Base-by-base conservation (phyloP, 2,329 filamentous ascomycete genomes). In the Emericellopsis cladophorae region DNA sequence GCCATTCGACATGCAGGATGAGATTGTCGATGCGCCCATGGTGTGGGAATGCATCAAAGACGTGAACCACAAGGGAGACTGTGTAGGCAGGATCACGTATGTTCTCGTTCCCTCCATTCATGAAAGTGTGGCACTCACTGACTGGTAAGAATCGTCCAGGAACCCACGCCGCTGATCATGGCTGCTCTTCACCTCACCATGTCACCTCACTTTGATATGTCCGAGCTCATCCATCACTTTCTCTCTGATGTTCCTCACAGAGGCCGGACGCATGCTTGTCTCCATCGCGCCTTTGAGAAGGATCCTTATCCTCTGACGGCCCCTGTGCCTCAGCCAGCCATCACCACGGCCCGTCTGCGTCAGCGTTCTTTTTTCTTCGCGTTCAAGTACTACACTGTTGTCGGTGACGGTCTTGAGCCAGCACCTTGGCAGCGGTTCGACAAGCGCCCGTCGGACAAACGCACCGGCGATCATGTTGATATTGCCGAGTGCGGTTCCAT, bases 331-430 rank as follows among this genome's bases (percentile, higher is more conserved):
- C 12, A 39, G 26, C 23, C 37, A 2, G 2, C 44, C 48, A 1
- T 16, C 44, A 2, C 31, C n/a, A 29, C 38, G 39, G 10, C 24
- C 41, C 50, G 58, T 5, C 58, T 70, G 7, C 68, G 67, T 11
- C 74, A 74, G 47, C 62, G 70, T 7, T 72, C 68, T 7, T 78
- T 79, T 52, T 69, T 78, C 47, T 79, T 81, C 51, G 72, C 67
- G 34, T 79, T 81, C 52, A 78, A 80, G 48, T 81, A 79, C 51
- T 79, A 77, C 50, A 80, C 76, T 5, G 64, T 79, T 7, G 67
- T 80, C 11, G 70, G 67, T 2, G 64, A 72, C 5, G 68, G 66
- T 4, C 67, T 75, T 33, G 61, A 65, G 26, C 76, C 77, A 0
- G 72, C 76, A 49, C 62, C 70, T 6, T 81, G 76, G 75, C 77